Evolutionary conservation across 345 rosid genomes (phyloP).

Genomic region (Lepidium didymum): DNA sequence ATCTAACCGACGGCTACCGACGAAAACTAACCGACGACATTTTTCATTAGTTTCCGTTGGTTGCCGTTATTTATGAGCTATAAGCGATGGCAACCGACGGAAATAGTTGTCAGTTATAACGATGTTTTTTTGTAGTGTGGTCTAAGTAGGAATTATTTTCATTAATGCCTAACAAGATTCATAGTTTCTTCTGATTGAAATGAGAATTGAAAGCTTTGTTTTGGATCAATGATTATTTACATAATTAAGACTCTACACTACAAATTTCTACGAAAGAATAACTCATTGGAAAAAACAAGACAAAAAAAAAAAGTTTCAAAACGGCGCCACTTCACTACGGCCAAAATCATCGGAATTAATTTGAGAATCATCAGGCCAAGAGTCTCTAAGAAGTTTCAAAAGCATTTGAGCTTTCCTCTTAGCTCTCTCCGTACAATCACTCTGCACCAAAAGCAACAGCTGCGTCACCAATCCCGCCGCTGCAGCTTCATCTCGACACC

Average conservation of each 20-base stretch:
- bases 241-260: neutral
- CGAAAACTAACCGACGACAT: no score
- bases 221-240: conserved; percentile 11
- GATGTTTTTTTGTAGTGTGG: no score
- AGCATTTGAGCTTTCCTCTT: conserved; percentile 93
- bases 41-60: no score
- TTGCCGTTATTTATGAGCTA: no score
- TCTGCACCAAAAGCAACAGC: conserved; percentile 76
- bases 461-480: conserved; percentile 82
- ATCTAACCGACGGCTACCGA: no score
- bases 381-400: conserved; percentile 70
- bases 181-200: no score
- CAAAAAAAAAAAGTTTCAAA: conserved; percentile 35
- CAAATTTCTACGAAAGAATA: neutral
- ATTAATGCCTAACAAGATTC: no score
- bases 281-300: neutral
- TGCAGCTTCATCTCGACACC: conserved; percentile 70
- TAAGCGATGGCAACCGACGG: no score
- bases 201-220: neutral
- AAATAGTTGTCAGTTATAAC: no score
- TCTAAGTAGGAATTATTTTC: no score
- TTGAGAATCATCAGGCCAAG: conserved; percentile 65
- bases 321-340: conserved; percentile 66
- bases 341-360: conserved; percentile 60
- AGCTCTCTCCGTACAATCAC: conserved; percentile 94